phyloP scores from a whole-genome alignment of 495 filamentous ascomycete genomes.

The Xylaria castorea region DNA sequence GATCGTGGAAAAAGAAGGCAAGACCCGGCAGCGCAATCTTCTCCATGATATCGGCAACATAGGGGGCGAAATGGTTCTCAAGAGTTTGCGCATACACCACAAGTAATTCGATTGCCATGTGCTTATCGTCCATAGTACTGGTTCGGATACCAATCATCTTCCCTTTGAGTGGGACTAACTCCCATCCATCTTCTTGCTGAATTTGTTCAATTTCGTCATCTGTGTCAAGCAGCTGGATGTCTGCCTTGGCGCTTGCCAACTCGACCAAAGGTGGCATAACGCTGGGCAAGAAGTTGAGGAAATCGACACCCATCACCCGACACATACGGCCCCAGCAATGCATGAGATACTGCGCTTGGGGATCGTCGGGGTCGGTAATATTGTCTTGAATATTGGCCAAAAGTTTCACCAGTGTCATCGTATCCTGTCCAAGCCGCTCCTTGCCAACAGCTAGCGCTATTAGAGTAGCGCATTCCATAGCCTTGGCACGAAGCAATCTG shows the following conservation, averaged over 20 bases:
- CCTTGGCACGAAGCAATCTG: slow-evolving; percentile 89
- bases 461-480: slow-evolving; percentile 98
- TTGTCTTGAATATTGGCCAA: slow-evolving; percentile 85
- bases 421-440: slow-evolving; percentile 87
- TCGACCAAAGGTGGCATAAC: slow-evolving; percentile 95
- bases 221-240: slow-evolving; percentile 95
- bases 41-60: slow-evolving; percentile 92
- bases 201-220: slow-evolving; percentile 92
- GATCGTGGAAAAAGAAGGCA: slow-evolving; percentile 99
- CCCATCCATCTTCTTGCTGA: slow-evolving; percentile 97
- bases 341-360: slow-evolving; percentile 94
- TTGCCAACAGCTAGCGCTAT: slow-evolving; percentile 96
- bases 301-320: slow-evolving; percentile 86
- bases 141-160: slow-evolving; percentile 99
- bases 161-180: slow-evolving; percentile 92
- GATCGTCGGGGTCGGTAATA: slow-evolving; percentile 92
- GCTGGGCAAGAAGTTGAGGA: slow-evolving; percentile 86
- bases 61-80: slow-evolving; percentile 88
- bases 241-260: slow-evolving; percentile 92
- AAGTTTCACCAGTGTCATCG: slow-evolving; percentile 81
- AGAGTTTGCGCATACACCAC: slow-evolving; percentile 96
- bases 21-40: slow-evolving; percentile 94
- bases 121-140: slow-evolving; percentile 95
- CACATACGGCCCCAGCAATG: slow-evolving; percentile 99
- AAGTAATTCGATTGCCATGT: slow-evolving; percentile 97